Evolutionary conservation across 1,139 yeast species (phyloP), one percentile per base, ranked within the genome.

Genomic region (Blastobotrys indianensis): DNA sequence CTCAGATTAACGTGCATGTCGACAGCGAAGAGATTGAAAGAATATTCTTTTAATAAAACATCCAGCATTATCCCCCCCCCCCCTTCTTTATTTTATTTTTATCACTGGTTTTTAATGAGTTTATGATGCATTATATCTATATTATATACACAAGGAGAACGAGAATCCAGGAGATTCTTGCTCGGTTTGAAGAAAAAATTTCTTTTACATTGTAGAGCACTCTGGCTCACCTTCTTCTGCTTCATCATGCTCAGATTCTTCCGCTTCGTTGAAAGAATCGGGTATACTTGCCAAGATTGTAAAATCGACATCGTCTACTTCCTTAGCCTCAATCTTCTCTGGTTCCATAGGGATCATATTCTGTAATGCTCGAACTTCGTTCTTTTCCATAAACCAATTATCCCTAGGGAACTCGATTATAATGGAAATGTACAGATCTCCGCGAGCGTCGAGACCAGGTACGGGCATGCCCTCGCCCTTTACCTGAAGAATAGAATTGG

Each of bases 381-480:
- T 41, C 36, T 54, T 54, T 44, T 61, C 66, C 15, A 54, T 37
- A 37, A 60, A 56, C 66, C 66, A 62, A 8, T 61, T 61, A 31
- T 86, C 94, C 34, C 75, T 74, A 2, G 97, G 98, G 64, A 92
- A 92, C 54, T 80, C 86, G 45, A 92, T 79, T 20, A 79, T 79
- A 20, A 87, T 64, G 48, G 75, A 77, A 16, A 92, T 70, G 56
- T 81, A 90, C 56, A 92, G 66, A 62, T 87, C 88, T 23, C 97
- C 97, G 42, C 74, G 72, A 15, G 65, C 59, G 40, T 63, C 67
- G 9, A 67, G 55, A 17, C 66, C 66, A 1, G 23, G 29, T 4
- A 76, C 59, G 0, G 96, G 96, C 94, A 94, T 86, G 1, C 98
- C 98, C 63, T 90, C 97, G 38, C 79, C 77, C 34, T 73, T 66